Base-by-base conservation (phyloP, 2,329 filamentous ascomycete species). In the Aspergillus hortae region DNA sequence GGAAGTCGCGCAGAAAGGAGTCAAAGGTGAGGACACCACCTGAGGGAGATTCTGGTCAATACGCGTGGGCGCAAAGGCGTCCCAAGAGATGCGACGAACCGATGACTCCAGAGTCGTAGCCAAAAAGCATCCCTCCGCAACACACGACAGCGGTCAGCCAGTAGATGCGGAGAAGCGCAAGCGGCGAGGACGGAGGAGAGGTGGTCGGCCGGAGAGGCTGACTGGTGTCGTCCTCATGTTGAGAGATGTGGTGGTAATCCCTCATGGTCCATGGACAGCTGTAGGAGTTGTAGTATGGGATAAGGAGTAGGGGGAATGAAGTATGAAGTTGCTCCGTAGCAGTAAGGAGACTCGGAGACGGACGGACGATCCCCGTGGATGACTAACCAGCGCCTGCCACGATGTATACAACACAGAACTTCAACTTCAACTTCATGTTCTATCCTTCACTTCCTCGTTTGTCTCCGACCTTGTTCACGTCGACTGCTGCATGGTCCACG, bases 101-200 rank as follows among this genome's bases (percentile, higher is more conserved):
- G 35, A 74, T 71, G n/a, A 74, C 69, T 1, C 72, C 72, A 4
- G 71, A 74, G 46, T 74, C 72, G 61, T 74, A 74, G 25, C 71
- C 72, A 51, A 74, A 74, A 5, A 74, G 56, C 9, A 71, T 77
- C 1, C 78, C 78, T 6, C 77, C 78, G 56, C 78, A 75, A 57
- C 77, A 82, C 11, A 80, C 74, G 3, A 81, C 74, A 1, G 68
- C 67, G 2, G 77, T 77, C 9, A 82, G 70, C 72, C 74, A 81
- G 61, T 80, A 82, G 27, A 77, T 77, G 51, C 79, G 68, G 32
- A 77, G 57, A 48, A 66, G 73, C 21, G 76, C 77, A 19, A 61
- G 62, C 43, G 41, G 41, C n/a, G 23, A 21, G 23, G 35, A 40
- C 11, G 27, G 45, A 45, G 36, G 19, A 30, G 6, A 19, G 4